Base-by-base conservation (phyloP, 768 basidiomycete genomes). In the Tulasnella sp. region DNA sequence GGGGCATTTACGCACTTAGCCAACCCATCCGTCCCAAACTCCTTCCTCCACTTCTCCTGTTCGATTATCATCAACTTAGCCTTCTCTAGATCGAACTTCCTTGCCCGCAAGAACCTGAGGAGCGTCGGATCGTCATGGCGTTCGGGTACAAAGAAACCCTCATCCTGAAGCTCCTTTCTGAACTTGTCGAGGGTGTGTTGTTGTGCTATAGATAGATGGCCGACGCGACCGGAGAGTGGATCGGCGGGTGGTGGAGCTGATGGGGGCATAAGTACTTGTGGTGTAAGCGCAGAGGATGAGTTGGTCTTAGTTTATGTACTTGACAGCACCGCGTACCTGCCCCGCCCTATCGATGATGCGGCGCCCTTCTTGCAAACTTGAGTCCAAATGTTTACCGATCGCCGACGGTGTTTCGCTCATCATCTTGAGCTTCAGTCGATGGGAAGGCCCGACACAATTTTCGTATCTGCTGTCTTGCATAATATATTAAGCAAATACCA, bases 11-110 rank as follows among this genome's bases (percentile, higher is more conserved):
- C 83, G 52, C 62, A 87, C 86, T 78, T 68, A 51, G 79, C 73
- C 55, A 91, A 76, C 51, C 89, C 84, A 45, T 90, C 86, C 26
- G 90, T 84, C 32, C 81, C 82, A 69, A 86, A 90, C 1, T 88
- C 83, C 69, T 82, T 84, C 70, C 95, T 80, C 95, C 95, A 99
- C 65, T 92, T 73, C 72, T 97, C 93, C 54, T 81, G 82, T 42
- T 76, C 73, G 60, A 84, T 67, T 65, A 95, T 73, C 95, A 98
- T 99, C 65, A 73, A 72, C 75, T 91, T 95, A 9, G 92, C 79
- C 69, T 82, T 83, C 45, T 69, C 70, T 8, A 95, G 70, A 73
- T 98, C 92, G 65, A 97, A 99, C 72, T 87, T 93, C 65, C 96
- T 79, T 4, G 95, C 96, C 34, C 96, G 80, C 62, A 97, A 74